Evolutionary conservation across 208 protist genomes (phyloP), one percentile per base, ranked within the genome.

Genomic region (Angomonas ambiguus): DNA sequence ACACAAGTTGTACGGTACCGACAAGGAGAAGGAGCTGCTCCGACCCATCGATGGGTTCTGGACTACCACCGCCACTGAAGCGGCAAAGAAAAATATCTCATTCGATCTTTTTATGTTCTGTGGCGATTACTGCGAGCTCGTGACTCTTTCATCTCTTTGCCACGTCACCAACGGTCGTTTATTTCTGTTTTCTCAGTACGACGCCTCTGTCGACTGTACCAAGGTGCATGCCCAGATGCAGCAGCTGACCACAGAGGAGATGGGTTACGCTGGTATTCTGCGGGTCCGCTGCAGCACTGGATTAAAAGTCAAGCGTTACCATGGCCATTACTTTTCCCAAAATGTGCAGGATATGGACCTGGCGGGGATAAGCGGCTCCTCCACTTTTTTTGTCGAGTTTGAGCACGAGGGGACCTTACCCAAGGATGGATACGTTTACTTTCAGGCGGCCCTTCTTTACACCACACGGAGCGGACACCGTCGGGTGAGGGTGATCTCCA

Each of bases 361-460:
- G 53, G 87, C 92, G 20, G 68, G 70, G 49, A 66, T 96, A 49
- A 69, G 79, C 35, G 76, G 79, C 28, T 72, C 69, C 69, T 95
- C 86, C 28, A 88, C 89, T n/a, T 96, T 94, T 65, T 88, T 82
- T 62, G 92, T 96, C 8, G 90, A 97, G 66, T 85, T 98, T 59
- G 81, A 88, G n/a, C 90, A 97, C 68, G 93, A 97, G 64, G 80
- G 79, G 33, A 84, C 69, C 38, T 63, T 95, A 56, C 79, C 85
- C 41, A 89, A 77, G 63, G 81, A 81, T 27, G 57, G 49, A 31
- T 85, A 88, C 66, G 82, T 77, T 0, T 92, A 91, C 71, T 88
- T 97, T 70, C 96, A 98, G 80, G 70, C 68, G 8, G 94, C 94
- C 25, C 70, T 97, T 34, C 85, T 98, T 20, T 98, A 98, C 78